phyloP scores from a whole-genome alignment of 2,329 filamentous ascomycete species.

The Chaetomiaceae sp. region DNA sequence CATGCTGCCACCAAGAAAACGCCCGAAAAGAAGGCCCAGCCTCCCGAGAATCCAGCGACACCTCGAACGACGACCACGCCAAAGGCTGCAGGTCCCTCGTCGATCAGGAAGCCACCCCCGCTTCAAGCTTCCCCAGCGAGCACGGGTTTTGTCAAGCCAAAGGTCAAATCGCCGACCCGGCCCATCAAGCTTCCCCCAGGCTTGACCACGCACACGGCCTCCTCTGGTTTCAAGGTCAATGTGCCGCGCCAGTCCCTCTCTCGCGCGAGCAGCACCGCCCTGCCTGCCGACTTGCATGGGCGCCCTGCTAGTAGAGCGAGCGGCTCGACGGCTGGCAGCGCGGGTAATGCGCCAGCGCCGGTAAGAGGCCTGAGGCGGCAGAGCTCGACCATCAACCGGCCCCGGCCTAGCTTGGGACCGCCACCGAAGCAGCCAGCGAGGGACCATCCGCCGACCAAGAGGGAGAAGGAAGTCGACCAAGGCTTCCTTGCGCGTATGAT shows the following conservation, averaged over 20 bases:
- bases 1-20: constrained; percentile 29
- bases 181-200: constrained; percentile 63
- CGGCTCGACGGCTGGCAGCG: constrained; percentile 29
- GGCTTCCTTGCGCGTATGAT: constrained; percentile 78
- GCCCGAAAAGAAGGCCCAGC: constrained; percentile 36
- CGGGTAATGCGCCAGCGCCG: constrained; percentile 24
- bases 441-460: constrained; percentile 44
- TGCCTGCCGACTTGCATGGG: constrained; percentile 32
- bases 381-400: constrained; percentile 41
- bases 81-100: constrained; percentile 33
- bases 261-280: constrained; percentile 38
- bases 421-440: constrained; percentile 55
- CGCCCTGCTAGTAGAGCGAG: constrained; percentile 47
- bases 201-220: constrained; percentile 64
- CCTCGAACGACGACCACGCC: constrained; percentile 28
- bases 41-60: constrained; percentile 32
- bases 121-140: constrained; percentile 40
- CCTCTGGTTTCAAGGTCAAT: constrained; percentile 59
- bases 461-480: constrained; percentile 58
- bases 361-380: constrained; percentile 41
- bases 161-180: constrained; percentile 64
- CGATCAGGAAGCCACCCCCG: constrained; percentile 42
- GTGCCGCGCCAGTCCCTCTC: constrained; percentile 39
- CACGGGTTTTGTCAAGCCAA: constrained; percentile 52
- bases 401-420: constrained; percentile 52